Base-by-base conservation (phyloP, 345 rosid genomes). In the Pugionium dolabratum region DNA sequence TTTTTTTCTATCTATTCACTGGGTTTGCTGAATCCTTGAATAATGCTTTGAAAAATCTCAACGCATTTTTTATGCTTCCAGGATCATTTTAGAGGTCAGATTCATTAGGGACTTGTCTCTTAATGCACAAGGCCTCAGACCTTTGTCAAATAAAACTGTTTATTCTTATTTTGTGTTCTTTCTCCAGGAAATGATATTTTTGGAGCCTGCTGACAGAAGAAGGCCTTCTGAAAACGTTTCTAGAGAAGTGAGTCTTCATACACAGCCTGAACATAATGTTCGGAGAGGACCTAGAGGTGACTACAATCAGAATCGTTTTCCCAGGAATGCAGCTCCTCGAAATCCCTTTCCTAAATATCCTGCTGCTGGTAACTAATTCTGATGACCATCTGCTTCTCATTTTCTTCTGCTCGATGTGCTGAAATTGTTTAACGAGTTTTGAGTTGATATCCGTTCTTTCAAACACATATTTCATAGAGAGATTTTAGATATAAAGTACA, bases 141-240 rank as follows among this genome's bases (percentile, higher is more conserved):
- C 54, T 43, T 53, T 64, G 27, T 58, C 54, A 45, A 3, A 47
- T 66, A 43, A 74, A 50, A 74, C 51, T 54, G 75, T 37, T 46
- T 35, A 42, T 75, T 59, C 28, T 64, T 26, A 34, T 7, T 36
- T 26, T 35, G 9, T 67, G 50, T 78, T 61, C 64, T 70, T 76
- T 80, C 64, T 42, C 61, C 86, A 89, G 95, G 76, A 59, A 55
- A 36, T 69, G 40, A 74, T 59, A 44, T 61, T 76, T 78, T 74
- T 75, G 52, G 74, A 37, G 76, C 69, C 80, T 44, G 59, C 27
- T 3, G 84, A 79, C 73, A 67, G 74, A 58, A 77, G 72, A 42
- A 84, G 78, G 54, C 69, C 52, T 54, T 43, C 78, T 69, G 85
- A 82, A 70, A 75, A 59, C 64, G 58, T 5, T 39, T 50, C 26